Conservation (phyloP, 2,329 filamentous ascomycete species). For the Pseudomassariella vexata region DNA sequence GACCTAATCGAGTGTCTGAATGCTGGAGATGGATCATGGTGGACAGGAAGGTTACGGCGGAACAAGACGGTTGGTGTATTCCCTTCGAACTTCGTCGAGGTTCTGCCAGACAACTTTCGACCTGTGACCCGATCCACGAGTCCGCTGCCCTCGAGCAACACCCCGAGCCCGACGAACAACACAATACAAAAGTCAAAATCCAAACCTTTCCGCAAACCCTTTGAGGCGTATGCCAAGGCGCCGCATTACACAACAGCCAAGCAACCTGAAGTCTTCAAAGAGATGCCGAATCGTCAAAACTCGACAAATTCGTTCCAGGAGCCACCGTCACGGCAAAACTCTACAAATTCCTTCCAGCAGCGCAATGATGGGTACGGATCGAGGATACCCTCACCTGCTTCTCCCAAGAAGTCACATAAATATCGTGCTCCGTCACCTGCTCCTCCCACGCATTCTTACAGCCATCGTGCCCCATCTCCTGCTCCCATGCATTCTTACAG, state of each 20-base stretch:
- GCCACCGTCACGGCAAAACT: slow-evolving; percentile 36
- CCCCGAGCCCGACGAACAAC: slow-evolving; percentile 44
- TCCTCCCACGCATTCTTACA: slow-evolving; percentile 20
- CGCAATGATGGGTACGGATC: slow-evolving; percentile 12
- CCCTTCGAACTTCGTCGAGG: slow-evolving; percentile 93
- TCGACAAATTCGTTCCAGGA: slow-evolving; percentile 31
- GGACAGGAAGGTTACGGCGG: slow-evolving; percentile 86
- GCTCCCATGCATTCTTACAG: slow-evolving; percentile 22
- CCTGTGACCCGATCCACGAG: slow-evolving; percentile 61
- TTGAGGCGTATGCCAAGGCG: slow-evolving; percentile 61
- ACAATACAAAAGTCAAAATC: slow-evolving; percentile 53
- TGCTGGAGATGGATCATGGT: slow-evolving; percentile 96
- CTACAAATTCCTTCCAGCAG: slow-evolving; percentile 29
- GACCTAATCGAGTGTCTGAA: slow-evolving; percentile 98
- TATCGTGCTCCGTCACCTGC: slow-evolving; percentile 24
- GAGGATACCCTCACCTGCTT: slow-evolving; percentile 17
- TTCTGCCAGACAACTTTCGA: slow-evolving; percentile 79
- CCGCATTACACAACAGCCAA: slow-evolving; percentile 61
- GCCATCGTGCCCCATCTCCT: slow-evolving; percentile 25
- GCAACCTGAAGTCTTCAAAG: slow-evolving; percentile 51
- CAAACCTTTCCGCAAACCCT: slow-evolving; percentile 60
- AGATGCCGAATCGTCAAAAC: slow-evolving; percentile 26
- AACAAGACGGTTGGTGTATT: slow-evolving; percentile 90
- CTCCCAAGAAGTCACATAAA: slow-evolving; percentile 9
- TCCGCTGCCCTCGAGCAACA: slow-evolving; percentile 51